Conservation (phyloP, 768 basidiomycete genomes). For the Boletus insuetus region DNA sequence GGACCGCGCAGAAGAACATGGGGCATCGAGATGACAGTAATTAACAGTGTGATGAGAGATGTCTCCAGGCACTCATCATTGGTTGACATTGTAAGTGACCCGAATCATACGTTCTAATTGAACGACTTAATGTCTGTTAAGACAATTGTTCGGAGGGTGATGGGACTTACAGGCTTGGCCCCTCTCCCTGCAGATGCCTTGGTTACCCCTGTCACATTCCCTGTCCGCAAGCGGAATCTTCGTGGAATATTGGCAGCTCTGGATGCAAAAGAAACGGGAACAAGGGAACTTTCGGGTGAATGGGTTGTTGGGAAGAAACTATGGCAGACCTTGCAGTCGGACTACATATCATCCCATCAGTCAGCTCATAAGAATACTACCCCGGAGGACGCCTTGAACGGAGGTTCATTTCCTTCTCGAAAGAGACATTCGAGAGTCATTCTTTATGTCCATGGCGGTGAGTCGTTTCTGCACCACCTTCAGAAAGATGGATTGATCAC, state of each 20-base stretch:
- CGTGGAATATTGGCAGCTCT: conserved; percentile 76
- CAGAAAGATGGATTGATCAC: conserved; percentile 1
- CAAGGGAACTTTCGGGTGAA: conserved; percentile 84
- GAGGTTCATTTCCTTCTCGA: conserved; percentile 13
- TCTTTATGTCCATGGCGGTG: conserved; percentile 93
- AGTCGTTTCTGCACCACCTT: conserved; percentile 20
- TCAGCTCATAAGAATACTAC: conserved; percentile 20
- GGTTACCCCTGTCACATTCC: conserved; percentile 92
- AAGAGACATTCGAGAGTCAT: conserved; percentile 74
- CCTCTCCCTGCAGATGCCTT: conserved; percentile 91
- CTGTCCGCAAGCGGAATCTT: conserved; percentile 66
- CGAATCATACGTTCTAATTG: background rate
- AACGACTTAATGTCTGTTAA: conserved; percentile 18
- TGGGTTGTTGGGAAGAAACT: conserved; percentile 95
- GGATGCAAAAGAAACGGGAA: conserved; percentile 74
- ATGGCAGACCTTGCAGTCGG: conserved; percentile 83
- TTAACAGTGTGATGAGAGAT: conserved; percentile 82
- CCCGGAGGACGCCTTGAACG: conserved; percentile 18
- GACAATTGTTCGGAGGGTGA: conserved; percentile 55
- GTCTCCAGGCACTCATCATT: conserved; percentile 78
- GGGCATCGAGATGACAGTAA: conserved; percentile 93
- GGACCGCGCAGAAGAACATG: conserved; percentile 89
- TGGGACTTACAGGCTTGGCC: conserved; percentile 76
- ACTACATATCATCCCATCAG: conserved; percentile 59
- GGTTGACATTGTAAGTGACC: conserved; percentile 69